phyloP scores from a whole-genome alignment of 2,329 filamentous ascomycete species.

The Aspergillus unguis region DNA sequence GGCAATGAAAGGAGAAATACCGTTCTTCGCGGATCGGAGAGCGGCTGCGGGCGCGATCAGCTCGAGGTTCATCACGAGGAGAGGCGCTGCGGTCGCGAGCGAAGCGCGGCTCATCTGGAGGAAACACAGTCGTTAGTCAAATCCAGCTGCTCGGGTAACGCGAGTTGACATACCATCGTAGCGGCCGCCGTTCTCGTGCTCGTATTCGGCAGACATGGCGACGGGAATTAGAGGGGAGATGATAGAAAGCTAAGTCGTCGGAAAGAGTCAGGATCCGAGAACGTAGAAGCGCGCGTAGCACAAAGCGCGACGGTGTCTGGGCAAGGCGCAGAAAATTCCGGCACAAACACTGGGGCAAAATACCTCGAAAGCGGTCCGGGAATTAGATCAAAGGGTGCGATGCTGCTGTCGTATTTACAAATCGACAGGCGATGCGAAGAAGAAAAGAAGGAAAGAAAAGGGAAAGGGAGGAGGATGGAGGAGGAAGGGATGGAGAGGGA shows the following conservation, averaged over 20 bases:
- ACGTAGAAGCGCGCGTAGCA: constrained; percentile 18
- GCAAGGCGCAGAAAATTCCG: constrained; percentile 19
- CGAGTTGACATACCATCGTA: constrained; percentile 58
- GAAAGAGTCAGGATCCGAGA: constrained; percentile 13
- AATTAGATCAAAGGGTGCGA: constrained; percentile 8
- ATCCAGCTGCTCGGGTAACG: constrained; percentile 12
- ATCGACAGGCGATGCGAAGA: background rate
- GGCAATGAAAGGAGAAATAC: constrained; percentile 34
- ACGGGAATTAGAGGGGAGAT: constrained; percentile 15
- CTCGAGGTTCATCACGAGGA: constrained; percentile 56
- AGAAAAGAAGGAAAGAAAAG: constrained; percentile 7
- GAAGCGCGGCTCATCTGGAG: constrained; percentile 59
- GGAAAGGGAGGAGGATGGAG: constrained; percentile 8
- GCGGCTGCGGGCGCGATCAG: constrained; percentile 60
- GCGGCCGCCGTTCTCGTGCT: constrained; percentile 58
- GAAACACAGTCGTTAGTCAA: constrained; percentile 15
- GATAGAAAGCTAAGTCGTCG: constrained; percentile 17
- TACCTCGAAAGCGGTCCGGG: constrained; percentile 5
- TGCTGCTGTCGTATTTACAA: background rate
- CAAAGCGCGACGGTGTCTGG: constrained; percentile 4
- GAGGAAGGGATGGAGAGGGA: constrained; percentile 11
- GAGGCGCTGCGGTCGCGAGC: constrained; percentile 66
- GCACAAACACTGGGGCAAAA: constrained; percentile 10
- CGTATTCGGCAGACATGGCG: constrained; percentile 56
- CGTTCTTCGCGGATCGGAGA: constrained; percentile 56